Conservation (phyloP, 2,329 filamentous ascomycete species). For the Lachnellula subtilissima region DNA sequence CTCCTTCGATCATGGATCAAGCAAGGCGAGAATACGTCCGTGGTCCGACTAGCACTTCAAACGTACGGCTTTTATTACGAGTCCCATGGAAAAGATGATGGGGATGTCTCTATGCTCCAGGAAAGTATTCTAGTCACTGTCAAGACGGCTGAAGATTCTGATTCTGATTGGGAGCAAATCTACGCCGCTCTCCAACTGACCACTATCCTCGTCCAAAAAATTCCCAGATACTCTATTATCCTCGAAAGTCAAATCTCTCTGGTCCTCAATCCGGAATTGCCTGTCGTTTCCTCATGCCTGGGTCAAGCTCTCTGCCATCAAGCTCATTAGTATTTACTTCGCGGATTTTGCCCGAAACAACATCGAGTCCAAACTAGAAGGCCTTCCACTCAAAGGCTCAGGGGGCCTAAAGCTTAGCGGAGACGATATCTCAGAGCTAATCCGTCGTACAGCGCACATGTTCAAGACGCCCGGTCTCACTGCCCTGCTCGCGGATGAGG, state of each 20-base stretch:
- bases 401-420: slow-evolving; percentile 64
- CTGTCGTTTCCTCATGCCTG: slow-evolving; percentile 67
- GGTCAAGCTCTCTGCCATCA: slow-evolving; percentile 73
- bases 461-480: slow-evolving; percentile 61
- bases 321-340: slow-evolving; percentile 71
- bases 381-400: slow-evolving; percentile 62
- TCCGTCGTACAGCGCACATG: slow-evolving; percentile 44
- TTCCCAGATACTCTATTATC: slow-evolving; percentile 62
- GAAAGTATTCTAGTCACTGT: slow-evolving; percentile 50
- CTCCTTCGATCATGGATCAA: slow-evolving; percentile 72
- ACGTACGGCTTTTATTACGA: slow-evolving; percentile 82
- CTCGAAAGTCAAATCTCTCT: slow-evolving; percentile 57
- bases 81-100: slow-evolving; percentile 52
- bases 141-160: slow-evolving; percentile 44
- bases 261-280: slow-evolving; percentile 63
- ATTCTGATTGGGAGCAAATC: slow-evolving; percentile 65
- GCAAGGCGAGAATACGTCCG: slow-evolving; percentile 65
- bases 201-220: slow-evolving; percentile 58
- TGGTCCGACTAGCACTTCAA: slow-evolving; percentile 71
- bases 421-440: slow-evolving; percentile 58
- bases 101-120: slow-evolving; percentile 51
- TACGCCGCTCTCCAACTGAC: slow-evolving; percentile 69
- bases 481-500: slow-evolving; percentile 72
- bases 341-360: slow-evolving; percentile 68
- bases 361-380: slow-evolving; percentile 46